phyloP scores from a whole-genome alignment of 176 grass and related monocot species.

The Bromus sterilis region DNA sequence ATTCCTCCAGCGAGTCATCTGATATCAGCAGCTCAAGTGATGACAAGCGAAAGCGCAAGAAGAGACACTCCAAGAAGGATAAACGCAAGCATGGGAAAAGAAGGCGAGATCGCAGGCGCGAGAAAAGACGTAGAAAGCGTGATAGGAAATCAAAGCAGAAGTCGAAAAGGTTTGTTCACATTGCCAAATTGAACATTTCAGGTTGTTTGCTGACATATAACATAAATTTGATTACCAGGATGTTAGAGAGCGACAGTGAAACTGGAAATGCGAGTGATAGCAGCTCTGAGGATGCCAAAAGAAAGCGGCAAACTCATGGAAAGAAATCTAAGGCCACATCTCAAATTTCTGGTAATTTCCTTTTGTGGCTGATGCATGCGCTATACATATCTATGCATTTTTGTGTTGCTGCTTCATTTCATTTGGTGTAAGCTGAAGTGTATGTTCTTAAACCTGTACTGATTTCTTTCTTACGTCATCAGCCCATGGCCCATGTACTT shows the following conservation, averaged over 20 bases:
- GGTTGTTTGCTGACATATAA: background rate
- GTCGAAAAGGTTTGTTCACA: conserved; percentile 43
- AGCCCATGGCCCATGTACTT: background rate
- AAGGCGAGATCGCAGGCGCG: conserved; percentile 63
- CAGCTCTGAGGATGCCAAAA: conserved; percentile 51
- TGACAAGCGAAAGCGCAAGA: conserved; percentile 58
- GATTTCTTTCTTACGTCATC: background rate
- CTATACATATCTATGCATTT: background rate
- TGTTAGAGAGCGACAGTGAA: conserved; percentile 40
- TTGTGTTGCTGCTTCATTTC: conserved; percentile 7
- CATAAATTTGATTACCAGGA: conserved; percentile 34
- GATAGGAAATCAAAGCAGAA: conserved; percentile 79
- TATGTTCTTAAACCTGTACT: background rate
- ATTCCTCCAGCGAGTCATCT: conserved; percentile 63
- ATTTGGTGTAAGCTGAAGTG: background rate
- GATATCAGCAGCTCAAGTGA: conserved; percentile 92
- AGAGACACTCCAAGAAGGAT: conserved; percentile 55
- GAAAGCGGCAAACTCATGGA: conserved; percentile 30
- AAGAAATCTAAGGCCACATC: conserved; percentile 54
- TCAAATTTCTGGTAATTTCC: conserved; percentile 63
- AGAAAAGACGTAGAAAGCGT: conserved; percentile 67
- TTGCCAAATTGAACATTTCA: background rate
- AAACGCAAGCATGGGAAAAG: conserved; percentile 72
- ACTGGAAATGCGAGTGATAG: conserved; percentile 39
- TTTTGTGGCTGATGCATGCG: background rate